phyloP scores from a whole-genome alignment of 139 green algal species.

The Haematococcus lacustris region DNA sequence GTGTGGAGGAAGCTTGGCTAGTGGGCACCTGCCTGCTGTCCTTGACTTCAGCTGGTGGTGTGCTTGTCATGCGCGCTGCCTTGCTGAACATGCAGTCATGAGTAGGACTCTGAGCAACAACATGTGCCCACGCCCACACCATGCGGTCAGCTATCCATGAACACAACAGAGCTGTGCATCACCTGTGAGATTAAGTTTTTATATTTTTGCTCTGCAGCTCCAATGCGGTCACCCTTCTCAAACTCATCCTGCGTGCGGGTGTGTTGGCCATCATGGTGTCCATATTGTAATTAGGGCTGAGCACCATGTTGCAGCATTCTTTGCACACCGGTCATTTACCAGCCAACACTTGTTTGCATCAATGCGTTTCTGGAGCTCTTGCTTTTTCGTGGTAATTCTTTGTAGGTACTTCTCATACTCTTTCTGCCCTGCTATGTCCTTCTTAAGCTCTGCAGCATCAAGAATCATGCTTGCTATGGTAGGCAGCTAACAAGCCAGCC shows the following conservation, averaged over 20 bases:
- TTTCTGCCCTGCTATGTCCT: constrained; percentile 41
- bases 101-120: too few relatives aligned
- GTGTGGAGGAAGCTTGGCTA: too few relatives aligned
- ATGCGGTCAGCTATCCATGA: background rate
- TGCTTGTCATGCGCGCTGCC: too few relatives aligned
- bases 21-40: too few relatives aligned
- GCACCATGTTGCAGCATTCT: too few relatives aligned
- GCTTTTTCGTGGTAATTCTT: constrained; percentile 22
- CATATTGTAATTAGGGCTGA: too few relatives aligned
- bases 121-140: too few relatives aligned
- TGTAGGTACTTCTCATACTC: constrained; percentile 45
- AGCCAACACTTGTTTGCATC: constrained; percentile 42
- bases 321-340: constrained; percentile 22
- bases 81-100: too few relatives aligned
- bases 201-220: constrained; percentile 43
- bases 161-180: background rate
- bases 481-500: background rate
- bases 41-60: too few relatives aligned
- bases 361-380: constrained; percentile 34
- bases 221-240: constrained; percentile 21
- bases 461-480: background rate
- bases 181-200: constrained; percentile 15
- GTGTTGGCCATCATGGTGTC: too few relatives aligned
- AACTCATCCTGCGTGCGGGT: constrained; percentile 21
- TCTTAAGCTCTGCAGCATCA: constrained; percentile 43